These are phyloP conservation scores for Cordyceps cicadae DNA, from an alignment of 2,329 filamentous ascomycete genomes.

Conservation along the genomic window DNA sequence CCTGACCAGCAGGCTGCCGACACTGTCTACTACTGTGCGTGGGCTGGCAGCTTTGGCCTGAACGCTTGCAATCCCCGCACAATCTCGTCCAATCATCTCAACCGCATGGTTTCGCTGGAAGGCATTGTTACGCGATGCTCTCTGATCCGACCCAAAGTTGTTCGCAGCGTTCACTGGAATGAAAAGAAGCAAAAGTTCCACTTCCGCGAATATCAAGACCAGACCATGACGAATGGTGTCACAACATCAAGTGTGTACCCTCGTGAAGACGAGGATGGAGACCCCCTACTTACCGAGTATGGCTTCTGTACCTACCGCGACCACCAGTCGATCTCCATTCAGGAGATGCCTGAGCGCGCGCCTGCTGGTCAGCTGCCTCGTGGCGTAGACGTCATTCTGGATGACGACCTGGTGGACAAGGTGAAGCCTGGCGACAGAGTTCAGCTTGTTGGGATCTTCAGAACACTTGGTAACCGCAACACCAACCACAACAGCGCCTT, in stretches of 20 bases:
- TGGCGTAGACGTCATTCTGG: slow-evolving; percentile 90
- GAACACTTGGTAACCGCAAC: slow-evolving; percentile 90
- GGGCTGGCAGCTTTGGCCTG: slow-evolving; percentile 89
- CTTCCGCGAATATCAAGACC: slow-evolving; percentile 84
- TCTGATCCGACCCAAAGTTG: slow-evolving; percentile 90
- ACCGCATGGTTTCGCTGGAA: slow-evolving; percentile 94
- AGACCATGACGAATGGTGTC: slow-evolving; percentile 91
- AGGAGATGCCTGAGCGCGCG: slow-evolving; percentile 97
- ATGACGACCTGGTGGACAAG: slow-evolving; percentile 90
- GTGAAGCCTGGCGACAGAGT: slow-evolving; percentile 95
- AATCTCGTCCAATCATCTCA: slow-evolving; percentile 78
- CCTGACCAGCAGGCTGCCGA: slow-evolving; percentile 70
- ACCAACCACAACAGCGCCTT: slow-evolving; percentile 82
- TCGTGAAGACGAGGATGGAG: slow-evolving; percentile 85
- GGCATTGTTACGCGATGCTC: slow-evolving; percentile 97
- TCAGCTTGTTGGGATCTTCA: slow-evolving; percentile 92
- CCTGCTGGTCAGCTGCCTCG: slow-evolving; percentile 91
- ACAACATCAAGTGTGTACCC: slow-evolving; percentile 90
- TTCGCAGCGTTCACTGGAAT: slow-evolving; percentile 96
- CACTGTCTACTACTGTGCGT: slow-evolving; percentile 91
- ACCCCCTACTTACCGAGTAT: slow-evolving; percentile 89
- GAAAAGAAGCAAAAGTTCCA: slow-evolving; percentile 80
- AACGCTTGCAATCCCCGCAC: slow-evolving; percentile 92
- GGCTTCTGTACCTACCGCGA: slow-evolving; percentile 93
- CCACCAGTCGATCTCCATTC: slow-evolving; percentile 95